These are phyloP conservation scores for Lycium ferocissimum DNA, from an alignment of 257 asterid genomes.

Conservation along the genomic window DNA sequence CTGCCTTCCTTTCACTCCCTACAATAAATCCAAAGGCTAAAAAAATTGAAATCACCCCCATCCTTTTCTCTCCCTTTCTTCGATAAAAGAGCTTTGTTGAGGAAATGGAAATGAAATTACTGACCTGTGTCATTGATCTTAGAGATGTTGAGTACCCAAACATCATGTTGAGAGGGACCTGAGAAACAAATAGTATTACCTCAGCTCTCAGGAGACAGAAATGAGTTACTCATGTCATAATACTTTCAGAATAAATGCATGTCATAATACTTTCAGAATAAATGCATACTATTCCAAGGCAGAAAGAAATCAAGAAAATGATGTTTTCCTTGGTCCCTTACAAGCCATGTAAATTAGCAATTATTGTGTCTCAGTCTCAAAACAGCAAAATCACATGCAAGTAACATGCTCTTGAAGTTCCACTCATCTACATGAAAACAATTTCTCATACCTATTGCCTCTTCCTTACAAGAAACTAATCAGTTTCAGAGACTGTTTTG, in stretches of 20 bases:
- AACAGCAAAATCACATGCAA: neutral
- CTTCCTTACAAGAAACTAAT: neutral
- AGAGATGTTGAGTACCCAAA: slow-evolving; percentile 98
- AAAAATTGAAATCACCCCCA: neutral
- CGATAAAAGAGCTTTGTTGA: neutral
- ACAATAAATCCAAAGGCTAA: neutral
- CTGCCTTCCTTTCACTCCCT: neutral
- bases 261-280: neutral
- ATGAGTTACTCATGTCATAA: neutral
- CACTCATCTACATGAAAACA: slow-evolving; percentile 1
- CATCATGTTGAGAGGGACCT: slow-evolving; percentile 99
- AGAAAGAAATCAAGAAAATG: neutral
- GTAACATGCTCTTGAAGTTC: slow-evolving; percentile 5
- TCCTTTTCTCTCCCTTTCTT: neutral
- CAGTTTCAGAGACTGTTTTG: neutral
- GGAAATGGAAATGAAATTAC: slow-evolving; percentile 26
- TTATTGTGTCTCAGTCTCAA: neutral
- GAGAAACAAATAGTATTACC: slow-evolving; percentile 26
- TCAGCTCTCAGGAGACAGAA: slow-evolving; percentile 14
- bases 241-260: slow-evolving; percentile 13
- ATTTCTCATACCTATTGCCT: neutral
- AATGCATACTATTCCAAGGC: slow-evolving; percentile 22
- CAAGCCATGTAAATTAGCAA: slow-evolving; percentile 25
- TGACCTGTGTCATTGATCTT: slow-evolving; percentile 99
- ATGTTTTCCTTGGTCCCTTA: neutral